phyloP scores from a whole-genome alignment of 2,329 filamentous ascomycete species.

The Fusarium torulosum region DNA sequence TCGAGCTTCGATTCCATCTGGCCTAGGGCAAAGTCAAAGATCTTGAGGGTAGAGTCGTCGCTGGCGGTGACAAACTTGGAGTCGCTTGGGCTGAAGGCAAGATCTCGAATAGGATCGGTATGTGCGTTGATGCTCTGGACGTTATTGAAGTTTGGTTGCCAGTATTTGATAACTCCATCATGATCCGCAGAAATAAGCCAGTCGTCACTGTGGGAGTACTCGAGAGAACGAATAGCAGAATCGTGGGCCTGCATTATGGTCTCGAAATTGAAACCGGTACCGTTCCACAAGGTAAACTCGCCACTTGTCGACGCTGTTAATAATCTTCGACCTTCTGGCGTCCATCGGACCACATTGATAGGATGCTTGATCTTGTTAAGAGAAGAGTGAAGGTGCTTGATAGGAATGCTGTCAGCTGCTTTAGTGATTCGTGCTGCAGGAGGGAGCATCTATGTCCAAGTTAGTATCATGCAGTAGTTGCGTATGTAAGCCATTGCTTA shows the following conservation, averaged over 20 bases:
- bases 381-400: constrained; percentile 97
- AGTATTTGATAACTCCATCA: constrained; percentile 96
- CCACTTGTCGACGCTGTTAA: constrained; percentile 96
- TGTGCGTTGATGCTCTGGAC: constrained; percentile 95
- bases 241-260: constrained; percentile 99
- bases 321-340: constrained; percentile 90
- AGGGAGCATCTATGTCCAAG: constrained; percentile 78
- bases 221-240: constrained; percentile 82
- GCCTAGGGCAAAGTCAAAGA: constrained; percentile 94
- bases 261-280: constrained; percentile 98
- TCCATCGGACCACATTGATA: constrained; percentile 97
- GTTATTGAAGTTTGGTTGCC: constrained; percentile 99
- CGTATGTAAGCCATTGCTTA: constrained; percentile 57
- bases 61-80: constrained; percentile 96
- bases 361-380: constrained; percentile 98
- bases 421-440: constrained; percentile 80
- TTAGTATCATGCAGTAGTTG: constrained; percentile 29
- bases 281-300: constrained; percentile 99
- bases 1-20: constrained; percentile 85
- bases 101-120: constrained; percentile 86
- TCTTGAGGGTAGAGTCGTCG: constrained; percentile 92
- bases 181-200: constrained; percentile 97
- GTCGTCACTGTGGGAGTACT: constrained; percentile 95
- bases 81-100: constrained; percentile 94
- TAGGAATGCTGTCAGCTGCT: constrained; percentile 88